These are phyloP conservation scores for Athelia psychrophila DNA, from an alignment of 1,284 basidiomycete genomes.

Conservation along the genomic window DNA sequence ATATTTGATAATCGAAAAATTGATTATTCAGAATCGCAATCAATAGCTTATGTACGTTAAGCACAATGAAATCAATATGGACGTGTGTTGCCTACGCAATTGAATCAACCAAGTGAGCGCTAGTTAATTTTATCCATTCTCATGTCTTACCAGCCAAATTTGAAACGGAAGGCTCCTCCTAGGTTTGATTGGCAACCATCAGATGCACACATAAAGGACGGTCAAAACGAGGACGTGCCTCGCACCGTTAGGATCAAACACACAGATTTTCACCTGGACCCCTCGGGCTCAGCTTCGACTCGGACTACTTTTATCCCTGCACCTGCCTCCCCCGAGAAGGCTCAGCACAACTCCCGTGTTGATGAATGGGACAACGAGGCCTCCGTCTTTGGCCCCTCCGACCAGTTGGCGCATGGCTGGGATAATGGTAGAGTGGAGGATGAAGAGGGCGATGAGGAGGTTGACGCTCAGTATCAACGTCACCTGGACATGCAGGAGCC, in stretches of 20 bases:
- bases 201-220: background rate
- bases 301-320: background rate
- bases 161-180: background rate
- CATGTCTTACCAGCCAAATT: too few relatives aligned
- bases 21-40: too few relatives aligned
- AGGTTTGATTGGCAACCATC: background rate
- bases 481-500: background rate
- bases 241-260: background rate
- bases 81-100: too few relatives aligned
- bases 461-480: background rate
- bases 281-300: background rate
- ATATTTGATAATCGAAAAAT: too few relatives aligned
- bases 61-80: too few relatives aligned
- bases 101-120: too few relatives aligned
- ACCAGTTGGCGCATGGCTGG: background rate
- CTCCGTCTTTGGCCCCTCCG: background rate
- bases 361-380: too few relatives aligned
- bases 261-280: background rate
- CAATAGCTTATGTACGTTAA: too few relatives aligned
- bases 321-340: background rate
- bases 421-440: too few relatives aligned
- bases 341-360: too few relatives aligned
- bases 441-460: too few relatives aligned
- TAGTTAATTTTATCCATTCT: too few relatives aligned
- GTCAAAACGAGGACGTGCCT: background rate